phyloP scores from a whole-genome alignment of 257 asterid species.

The Capsicum rhomboideum region DNA sequence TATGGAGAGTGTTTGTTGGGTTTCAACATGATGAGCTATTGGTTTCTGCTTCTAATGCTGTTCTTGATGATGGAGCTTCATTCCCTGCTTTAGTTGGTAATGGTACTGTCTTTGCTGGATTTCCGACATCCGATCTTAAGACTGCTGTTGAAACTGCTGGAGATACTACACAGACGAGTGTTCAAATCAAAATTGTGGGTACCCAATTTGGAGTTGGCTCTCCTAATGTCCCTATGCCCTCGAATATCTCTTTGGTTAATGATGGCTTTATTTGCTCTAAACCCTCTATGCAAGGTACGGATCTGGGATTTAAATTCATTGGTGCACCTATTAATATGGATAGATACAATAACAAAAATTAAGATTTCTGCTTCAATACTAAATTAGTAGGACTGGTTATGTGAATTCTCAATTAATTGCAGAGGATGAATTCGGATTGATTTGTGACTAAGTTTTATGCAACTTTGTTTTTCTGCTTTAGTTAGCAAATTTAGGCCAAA shows the following conservation, averaged over 20 bases:
- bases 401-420: background rate
- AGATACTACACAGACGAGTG: constrained; percentile 71
- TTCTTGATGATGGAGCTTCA: constrained; percentile 63
- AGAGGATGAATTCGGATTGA: background rate
- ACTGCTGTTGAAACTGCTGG: constrained; percentile 94
- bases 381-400: background rate
- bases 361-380: background rate
- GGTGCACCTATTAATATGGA: background rate
- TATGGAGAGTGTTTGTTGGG: constrained; percentile 83
- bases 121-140: constrained; percentile 72
- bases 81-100: constrained; percentile 66
- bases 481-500: background rate
- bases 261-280: constrained; percentile 76
- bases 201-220: constrained; percentile 83
- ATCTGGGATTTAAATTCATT: background rate
- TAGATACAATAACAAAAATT: background rate
- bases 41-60: constrained; percentile 79
- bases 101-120: constrained; percentile 77
- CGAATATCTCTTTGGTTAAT: constrained; percentile 54
- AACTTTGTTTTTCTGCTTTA: background rate
- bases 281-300: constrained; percentile 54
- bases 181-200: constrained; percentile 47
- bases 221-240: constrained; percentile 54
- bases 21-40: constrained; percentile 62
- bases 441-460: background rate